These are phyloP conservation scores for Pseudogymnoascus sp. DNA, from an alignment of 2,329 filamentous ascomycete species.

Conservation along the genomic window DNA sequence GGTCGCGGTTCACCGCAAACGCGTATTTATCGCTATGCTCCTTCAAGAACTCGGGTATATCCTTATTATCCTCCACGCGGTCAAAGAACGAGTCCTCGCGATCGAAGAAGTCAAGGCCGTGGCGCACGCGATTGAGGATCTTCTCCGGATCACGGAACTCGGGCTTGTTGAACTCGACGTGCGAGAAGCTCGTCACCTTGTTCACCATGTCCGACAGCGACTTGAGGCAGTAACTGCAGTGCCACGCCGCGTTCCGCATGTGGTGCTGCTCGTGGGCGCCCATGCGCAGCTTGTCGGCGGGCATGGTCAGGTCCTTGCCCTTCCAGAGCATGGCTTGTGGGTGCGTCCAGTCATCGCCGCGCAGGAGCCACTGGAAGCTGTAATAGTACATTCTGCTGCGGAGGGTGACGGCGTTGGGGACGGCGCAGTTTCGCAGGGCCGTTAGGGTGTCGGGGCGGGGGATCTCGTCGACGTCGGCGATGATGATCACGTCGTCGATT, in stretches of 20 bases:
- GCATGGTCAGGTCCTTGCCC: constrained; percentile 31
- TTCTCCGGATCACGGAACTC: constrained; percentile 33
- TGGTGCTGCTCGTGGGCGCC: constrained; percentile 21
- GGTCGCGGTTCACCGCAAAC: constrained; percentile 22
- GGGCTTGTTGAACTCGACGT: constrained; percentile 32
- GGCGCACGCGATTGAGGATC: constrained; percentile 35
- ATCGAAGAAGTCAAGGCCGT: constrained; percentile 37
- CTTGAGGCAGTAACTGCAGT: constrained; percentile 39
- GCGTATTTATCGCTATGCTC: constrained; percentile 16
- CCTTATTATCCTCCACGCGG: constrained; percentile 33
- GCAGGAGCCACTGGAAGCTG: constrained; percentile 32
- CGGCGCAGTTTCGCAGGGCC: constrained; percentile 31
- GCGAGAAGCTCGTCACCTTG: constrained; percentile 38
- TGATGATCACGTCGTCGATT: constrained; percentile 36
- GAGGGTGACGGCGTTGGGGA: constrained; percentile 29
- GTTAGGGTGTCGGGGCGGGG: constrained; percentile 30
- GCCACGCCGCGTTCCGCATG: constrained; percentile 37
- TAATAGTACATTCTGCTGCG: constrained; percentile 33
- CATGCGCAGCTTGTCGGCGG: constrained; percentile 34
- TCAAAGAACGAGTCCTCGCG: constrained; percentile 29
- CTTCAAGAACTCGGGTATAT: constrained; percentile 36
- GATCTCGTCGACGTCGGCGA: constrained; percentile 41
- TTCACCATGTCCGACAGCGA: constrained; percentile 34
- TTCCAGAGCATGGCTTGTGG: constrained; percentile 38
- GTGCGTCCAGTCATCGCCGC: constrained; percentile 33